Evolutionary conservation across 495 filamentous ascomycete species (phyloP).

Genomic region (Hypoxylon lenormandii): DNA sequence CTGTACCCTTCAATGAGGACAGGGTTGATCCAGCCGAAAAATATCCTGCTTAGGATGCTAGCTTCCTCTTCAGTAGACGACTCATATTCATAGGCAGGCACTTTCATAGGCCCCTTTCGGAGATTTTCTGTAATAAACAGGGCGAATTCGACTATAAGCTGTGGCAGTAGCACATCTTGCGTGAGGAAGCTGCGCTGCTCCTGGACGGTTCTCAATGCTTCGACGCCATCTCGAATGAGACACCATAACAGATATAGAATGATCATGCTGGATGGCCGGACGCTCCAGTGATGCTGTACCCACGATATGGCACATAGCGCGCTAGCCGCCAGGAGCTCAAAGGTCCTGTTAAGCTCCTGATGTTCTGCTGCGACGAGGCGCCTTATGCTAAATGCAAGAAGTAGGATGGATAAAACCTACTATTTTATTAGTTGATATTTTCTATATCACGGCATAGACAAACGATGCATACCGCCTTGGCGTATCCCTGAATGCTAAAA

Average conservation of each 20-base stretch:
- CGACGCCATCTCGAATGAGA: constrained; percentile 62
- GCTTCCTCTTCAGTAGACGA: constrained; percentile 63
- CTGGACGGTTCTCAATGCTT: constrained; percentile 52
- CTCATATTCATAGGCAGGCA: constrained; percentile 57
- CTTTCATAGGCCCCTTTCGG: constrained; percentile 52
- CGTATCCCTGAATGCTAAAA: constrained; percentile 17
- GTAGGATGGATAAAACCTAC: constrained; percentile 23
- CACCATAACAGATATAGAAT: constrained; percentile 65
- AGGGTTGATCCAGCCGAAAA: constrained; percentile 74
- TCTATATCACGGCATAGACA: neutral
- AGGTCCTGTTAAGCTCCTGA: neutral
- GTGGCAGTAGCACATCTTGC: constrained; percentile 1
- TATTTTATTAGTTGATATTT: constrained; percentile 1
- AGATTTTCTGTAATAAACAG: constrained; percentile 41
- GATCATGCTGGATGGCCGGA: constrained; percentile 14
- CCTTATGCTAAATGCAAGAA: constrained; percentile 9
- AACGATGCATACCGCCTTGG: constrained; percentile 16
- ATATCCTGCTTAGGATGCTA: constrained; percentile 53
- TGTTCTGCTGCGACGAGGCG: constrained; percentile 5
- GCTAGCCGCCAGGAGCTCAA: constrained; percentile 12
- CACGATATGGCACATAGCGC: constrained; percentile 19
- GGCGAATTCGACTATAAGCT: constrained; percentile 24
- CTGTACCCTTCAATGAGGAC: constrained; percentile 66
- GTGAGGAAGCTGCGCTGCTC: constrained; percentile 58
- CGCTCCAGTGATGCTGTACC: constrained; percentile 23